Percentiles rank a stretch among this genome's conserved stretches.
These are phyloP conservation scores for Trametes meyenii DNA, from an alignment of 768 basidiomycete genomes.

Conservation along the genomic window DNA sequence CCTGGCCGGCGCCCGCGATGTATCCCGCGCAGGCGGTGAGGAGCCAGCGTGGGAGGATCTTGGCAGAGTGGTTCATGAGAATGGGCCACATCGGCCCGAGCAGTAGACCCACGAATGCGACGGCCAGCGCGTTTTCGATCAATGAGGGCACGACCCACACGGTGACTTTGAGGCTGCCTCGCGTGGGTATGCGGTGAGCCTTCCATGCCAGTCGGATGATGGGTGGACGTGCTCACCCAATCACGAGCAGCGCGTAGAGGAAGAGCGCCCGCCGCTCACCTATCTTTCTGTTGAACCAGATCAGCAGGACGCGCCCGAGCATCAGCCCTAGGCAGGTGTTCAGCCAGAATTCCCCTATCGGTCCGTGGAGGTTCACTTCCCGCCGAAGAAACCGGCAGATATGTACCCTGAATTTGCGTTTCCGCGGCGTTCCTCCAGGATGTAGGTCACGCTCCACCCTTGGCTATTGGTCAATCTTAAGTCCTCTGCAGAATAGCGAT, in stretches of 20 bases:
- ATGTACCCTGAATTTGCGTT: conserved; percentile 43
- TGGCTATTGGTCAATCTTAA: neutral
- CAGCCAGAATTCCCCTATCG: neutral
- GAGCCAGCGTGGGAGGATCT: conserved; percentile 71
- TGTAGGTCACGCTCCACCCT: conserved; percentile 50
- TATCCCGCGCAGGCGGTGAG: conserved; percentile 54
- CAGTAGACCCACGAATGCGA: conserved; percentile 37
- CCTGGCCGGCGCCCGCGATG: conserved; percentile 53
- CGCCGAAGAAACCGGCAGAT: conserved; percentile 45
- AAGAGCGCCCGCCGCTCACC: conserved; percentile 31
- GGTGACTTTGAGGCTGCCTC: conserved; percentile 30
- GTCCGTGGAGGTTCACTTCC: conserved; percentile 4
- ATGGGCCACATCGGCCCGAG: conserved; percentile 57
- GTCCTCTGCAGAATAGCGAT: too few relatives aligned
- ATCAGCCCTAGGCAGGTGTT: conserved; percentile 24
- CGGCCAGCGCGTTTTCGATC: conserved; percentile 52
- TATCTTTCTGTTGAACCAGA: conserved; percentile 31
- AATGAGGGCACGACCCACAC: conserved; percentile 59
- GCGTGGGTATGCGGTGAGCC: neutral
- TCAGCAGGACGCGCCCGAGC: conserved; percentile 25
- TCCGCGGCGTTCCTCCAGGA: conserved; percentile 41
- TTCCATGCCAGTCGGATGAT: neutral
- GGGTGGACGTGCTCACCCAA: conserved; percentile 20
- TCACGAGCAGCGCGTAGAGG: conserved; percentile 29
- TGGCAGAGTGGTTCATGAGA: conserved; percentile 68